phyloP scores from a whole-genome alignment of 176 grass and related monocot genomes.

The Oryza longistaminata region DNA sequence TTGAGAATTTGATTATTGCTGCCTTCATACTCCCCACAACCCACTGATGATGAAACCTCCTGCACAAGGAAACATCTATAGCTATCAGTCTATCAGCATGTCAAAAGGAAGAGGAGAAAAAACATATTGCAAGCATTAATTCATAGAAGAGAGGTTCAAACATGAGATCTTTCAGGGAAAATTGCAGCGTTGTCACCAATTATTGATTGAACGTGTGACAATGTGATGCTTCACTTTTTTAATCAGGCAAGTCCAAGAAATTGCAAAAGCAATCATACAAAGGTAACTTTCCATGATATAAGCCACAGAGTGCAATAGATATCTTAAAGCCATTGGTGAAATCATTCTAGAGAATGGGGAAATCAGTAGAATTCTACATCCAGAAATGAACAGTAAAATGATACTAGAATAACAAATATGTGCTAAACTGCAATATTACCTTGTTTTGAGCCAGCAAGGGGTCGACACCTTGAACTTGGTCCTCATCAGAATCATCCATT shows the following conservation, averaged over 20 bases:
- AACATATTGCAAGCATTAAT: not conserved
- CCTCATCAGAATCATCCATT: constrained; percentile 86
- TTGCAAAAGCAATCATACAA: constrained; percentile 23
- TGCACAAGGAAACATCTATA: constrained; percentile 34
- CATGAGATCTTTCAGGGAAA: not conserved
- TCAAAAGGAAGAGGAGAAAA: constrained; percentile 13
- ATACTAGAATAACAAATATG: not conserved
- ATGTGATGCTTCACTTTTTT: not conserved
- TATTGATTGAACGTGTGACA: not conserved
- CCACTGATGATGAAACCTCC: constrained; percentile 37
- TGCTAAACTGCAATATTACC: constrained; percentile 29
- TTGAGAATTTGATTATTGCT: constrained; percentile 38
- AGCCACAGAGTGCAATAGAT: not conserved
- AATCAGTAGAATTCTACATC: constrained; percentile 7
- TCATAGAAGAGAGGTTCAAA: constrained; percentile 23
- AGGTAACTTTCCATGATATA: not conserved
- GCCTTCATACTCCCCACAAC: constrained; percentile 16
- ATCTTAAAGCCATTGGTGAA: not conserved
- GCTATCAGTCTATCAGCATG: not conserved
- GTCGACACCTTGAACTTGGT: constrained; percentile 47
- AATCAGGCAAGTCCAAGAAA: constrained; percentile 4
- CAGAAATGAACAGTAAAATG: constrained; percentile 19
- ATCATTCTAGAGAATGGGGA: not conserved
- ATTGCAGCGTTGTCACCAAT: not conserved
- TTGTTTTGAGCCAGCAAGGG: constrained; percentile 43